Percentiles rank a stretch among this genome's conserved stretches.
phyloP scores from a whole-genome alignment of 495 filamentous ascomycete species.

The Aspergillus egyptiacus region DNA sequence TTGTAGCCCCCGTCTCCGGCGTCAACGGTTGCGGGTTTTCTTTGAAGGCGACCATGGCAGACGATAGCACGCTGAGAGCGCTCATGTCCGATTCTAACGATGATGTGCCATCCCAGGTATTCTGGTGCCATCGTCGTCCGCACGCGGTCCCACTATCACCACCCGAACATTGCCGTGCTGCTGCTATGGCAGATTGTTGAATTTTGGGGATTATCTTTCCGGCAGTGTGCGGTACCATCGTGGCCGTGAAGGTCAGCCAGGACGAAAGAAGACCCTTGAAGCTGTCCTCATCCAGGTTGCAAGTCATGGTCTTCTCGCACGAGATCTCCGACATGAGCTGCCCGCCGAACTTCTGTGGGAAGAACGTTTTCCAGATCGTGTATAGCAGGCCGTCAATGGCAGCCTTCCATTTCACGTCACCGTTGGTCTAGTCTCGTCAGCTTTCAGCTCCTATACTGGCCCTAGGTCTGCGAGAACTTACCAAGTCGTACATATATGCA shows the following conservation, averaged over 20 bases:
- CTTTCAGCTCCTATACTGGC: slow-evolving; percentile 6
- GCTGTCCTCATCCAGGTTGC: slow-evolving; percentile 62
- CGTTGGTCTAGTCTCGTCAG: slow-evolving; percentile 34
- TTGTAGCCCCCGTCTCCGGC: slow-evolving; percentile 56
- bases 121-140: slow-evolving; percentile 47
- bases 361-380: slow-evolving; percentile 38
- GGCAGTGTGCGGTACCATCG: slow-evolving; percentile 59
- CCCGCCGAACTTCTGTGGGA: slow-evolving; percentile 50
- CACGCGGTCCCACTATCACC: slow-evolving; percentile 44
- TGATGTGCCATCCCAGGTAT: slow-evolving; percentile 40
- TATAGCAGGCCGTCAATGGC: slow-evolving; percentile 52
- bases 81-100: slow-evolving; percentile 56
- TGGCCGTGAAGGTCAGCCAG: slow-evolving; percentile 61
- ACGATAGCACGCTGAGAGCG: slow-evolving; percentile 51
- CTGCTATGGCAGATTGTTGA: slow-evolving; percentile 49
- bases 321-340: slow-evolving; percentile 61
- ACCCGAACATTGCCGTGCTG: slow-evolving; percentile 54
- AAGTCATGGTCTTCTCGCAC: slow-evolving; percentile 60
- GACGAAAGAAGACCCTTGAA: slow-evolving; percentile 73
- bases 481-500: slow-evolving; percentile 71
- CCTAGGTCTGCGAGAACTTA: slow-evolving; percentile 21
- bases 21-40: slow-evolving; percentile 46
- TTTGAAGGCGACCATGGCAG: slow-evolving; percentile 45
- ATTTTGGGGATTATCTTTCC: slow-evolving; percentile 53
- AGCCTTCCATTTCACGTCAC: slow-evolving; percentile 48